Evolutionary conservation across 148 eudicot genomes (phyloP).

Genomic region (Rhododendron griersonianum): DNA sequence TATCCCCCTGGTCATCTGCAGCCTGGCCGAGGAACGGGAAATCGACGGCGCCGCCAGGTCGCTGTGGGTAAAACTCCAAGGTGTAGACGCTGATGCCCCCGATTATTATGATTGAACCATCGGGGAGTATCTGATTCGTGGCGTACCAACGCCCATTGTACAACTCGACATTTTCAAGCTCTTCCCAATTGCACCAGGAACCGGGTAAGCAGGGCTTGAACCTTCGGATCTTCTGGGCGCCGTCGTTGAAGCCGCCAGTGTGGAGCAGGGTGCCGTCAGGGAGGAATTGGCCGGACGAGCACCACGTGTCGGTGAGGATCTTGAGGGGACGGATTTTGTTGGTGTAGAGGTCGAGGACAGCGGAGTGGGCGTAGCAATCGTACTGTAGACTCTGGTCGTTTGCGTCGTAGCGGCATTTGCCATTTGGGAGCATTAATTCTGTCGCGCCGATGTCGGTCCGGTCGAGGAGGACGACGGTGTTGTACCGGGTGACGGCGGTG

Average conservation of each 20-base stretch:
- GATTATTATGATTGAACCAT: slow-evolving; percentile 61
- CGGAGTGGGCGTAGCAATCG: slow-evolving; percentile 89
- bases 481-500: slow-evolving; percentile 81
- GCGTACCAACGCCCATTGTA: slow-evolving; percentile 17
- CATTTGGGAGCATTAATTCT: slow-evolving; percentile 30
- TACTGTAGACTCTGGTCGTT: slow-evolving; percentile 23
- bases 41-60: slow-evolving; percentile 31
- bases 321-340: slow-evolving; percentile 58
- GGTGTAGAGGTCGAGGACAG: slow-evolving; percentile 46
- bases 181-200: slow-evolving; percentile 66
- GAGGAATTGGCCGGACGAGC: slow-evolving; percentile 93
- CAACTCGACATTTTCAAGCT: slow-evolving; percentile 48
- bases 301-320: slow-evolving; percentile 94
- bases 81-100: slow-evolving; percentile 55
- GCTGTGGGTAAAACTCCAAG: slow-evolving; percentile 66
- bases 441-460: slow-evolving; percentile 76
- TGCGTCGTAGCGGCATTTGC: slow-evolving; percentile 37
- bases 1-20: slow-evolving; percentile 68
- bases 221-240: slow-evolving; percentile 51
- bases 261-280: slow-evolving; percentile 86
- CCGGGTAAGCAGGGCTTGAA: slow-evolving; percentile 55
- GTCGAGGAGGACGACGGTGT: slow-evolving; percentile 84
- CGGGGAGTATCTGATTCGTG: slow-evolving; percentile 61
- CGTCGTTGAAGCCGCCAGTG: slow-evolving; percentile 74
- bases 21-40: slow-evolving; percentile 58